Evolutionary conservation across 495 filamentous ascomycete genomes (phyloP).

Genomic region (Penicillium cosmopolitanum): DNA sequence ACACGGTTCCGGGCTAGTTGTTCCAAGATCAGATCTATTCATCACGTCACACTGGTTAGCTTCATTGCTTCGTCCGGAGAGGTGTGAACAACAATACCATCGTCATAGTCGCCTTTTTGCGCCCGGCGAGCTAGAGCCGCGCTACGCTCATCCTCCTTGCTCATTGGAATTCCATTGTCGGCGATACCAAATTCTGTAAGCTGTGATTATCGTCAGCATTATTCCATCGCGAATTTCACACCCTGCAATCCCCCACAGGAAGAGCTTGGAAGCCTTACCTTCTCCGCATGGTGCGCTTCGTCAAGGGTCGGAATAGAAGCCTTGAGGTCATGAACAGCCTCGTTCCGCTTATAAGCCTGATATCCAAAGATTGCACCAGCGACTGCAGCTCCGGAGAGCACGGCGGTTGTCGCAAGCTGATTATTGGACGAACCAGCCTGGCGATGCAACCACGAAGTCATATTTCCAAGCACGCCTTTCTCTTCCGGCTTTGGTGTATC

Average conservation of each 20-base stretch:
- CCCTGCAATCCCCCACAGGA: background rate
- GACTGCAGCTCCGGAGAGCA: constrained; percentile 74
- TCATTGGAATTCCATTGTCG: constrained; percentile 53
- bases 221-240: background rate
- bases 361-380: constrained; percentile 72
- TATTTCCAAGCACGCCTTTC: constrained; percentile 34
- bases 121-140: constrained; percentile 77
- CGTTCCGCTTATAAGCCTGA: constrained; percentile 65
- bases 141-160: constrained; percentile 78
- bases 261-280: constrained; percentile 26
- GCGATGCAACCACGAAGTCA: constrained; percentile 62
- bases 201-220: constrained; percentile 43
- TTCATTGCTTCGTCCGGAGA: background rate
- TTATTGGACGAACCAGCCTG: constrained; percentile 55
- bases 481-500: constrained; percentile 4
- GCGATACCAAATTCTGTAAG: constrained; percentile 76
- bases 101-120: constrained; percentile 87
- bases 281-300: constrained; percentile 46
- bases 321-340: constrained; percentile 69
- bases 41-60: constrained; percentile 18
- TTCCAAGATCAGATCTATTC: constrained; percentile 85
- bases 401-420: constrained; percentile 76
- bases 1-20: constrained; percentile 94
- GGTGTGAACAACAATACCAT: constrained; percentile 53
- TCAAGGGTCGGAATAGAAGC: constrained; percentile 66